These are phyloP conservation scores for Sarcocystis neurona DNA, from an alignment of 169 alveolate species.

Conservation along the genomic window DNA sequence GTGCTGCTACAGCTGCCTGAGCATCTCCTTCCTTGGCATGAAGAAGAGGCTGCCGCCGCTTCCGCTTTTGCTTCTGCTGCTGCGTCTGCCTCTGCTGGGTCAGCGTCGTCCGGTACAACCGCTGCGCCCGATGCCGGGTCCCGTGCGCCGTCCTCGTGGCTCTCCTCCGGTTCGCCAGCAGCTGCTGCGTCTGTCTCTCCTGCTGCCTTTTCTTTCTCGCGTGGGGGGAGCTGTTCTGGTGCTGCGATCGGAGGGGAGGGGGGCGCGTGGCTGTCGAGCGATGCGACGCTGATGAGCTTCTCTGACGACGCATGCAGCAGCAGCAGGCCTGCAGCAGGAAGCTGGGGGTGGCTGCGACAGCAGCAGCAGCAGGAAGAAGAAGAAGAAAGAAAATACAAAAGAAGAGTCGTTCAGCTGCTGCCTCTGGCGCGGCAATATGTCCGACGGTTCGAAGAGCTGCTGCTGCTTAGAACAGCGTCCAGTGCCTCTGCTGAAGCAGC, in stretches of 20 bases:
- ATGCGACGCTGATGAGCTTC: not conserved
- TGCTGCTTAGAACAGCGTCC: too few species aligned
- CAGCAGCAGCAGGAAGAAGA: not conserved
- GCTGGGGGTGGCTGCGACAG: too few species aligned
- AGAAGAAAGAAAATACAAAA: not conserved
- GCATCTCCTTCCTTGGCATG: not conserved
- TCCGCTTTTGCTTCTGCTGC: too few species aligned
- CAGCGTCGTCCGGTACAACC: not conserved
- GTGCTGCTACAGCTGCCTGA: constrained; percentile 5
- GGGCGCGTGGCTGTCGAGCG: not conserved
- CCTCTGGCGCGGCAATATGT: too few species aligned
- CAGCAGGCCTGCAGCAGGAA: not conserved
- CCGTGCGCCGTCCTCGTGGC: not conserved
- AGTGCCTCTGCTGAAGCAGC: too few species aligned
- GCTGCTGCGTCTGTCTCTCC: not conserved
- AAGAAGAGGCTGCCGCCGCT: not conserved
- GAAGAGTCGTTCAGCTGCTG: not conserved
- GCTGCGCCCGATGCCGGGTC: not conserved
- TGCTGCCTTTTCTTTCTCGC: not conserved
- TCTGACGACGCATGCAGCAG: not conserved
- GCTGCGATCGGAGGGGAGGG: not conserved
- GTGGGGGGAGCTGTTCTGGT: not conserved
- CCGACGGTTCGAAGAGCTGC: too few species aligned
- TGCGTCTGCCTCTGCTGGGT: not conserved
- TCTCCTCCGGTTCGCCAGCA: not conserved